A percentile compares a stretch with the other conserved stretches of the same genome.
Conservation (phyloP, 2,329 filamentous ascomycete genomes). For the Colletotrichum caudatum region DNA sequence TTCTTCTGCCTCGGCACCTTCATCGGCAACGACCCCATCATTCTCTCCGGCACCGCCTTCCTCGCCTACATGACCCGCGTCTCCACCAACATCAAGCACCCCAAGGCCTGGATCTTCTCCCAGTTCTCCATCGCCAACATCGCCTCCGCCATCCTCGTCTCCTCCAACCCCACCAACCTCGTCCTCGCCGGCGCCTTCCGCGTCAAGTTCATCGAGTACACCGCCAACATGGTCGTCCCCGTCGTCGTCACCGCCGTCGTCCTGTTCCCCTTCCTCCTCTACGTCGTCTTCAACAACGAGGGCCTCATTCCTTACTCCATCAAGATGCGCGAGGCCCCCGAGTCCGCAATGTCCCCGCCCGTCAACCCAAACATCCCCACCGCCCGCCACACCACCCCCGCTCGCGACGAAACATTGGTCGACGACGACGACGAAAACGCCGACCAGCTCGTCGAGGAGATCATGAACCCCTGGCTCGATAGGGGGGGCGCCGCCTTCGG, state of each 20-base stretch:
- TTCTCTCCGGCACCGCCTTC: slow-evolving; percentile 79
- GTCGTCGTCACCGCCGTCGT: slow-evolving; percentile 75
- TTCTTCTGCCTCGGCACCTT: slow-evolving; percentile 76
- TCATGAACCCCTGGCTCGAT: slow-evolving; percentile 81
- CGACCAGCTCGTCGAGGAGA: slow-evolving; percentile 73
- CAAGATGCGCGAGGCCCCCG: slow-evolving; percentile 74
- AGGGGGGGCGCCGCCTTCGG: slow-evolving; percentile 74
- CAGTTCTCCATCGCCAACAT: slow-evolving; percentile 82
- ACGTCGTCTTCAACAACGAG: slow-evolving; percentile 75
- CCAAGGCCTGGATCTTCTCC: slow-evolving; percentile 78
- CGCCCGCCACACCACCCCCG: slow-evolving; percentile 63
- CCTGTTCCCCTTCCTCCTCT: slow-evolving; percentile 77
- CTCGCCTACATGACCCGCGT: slow-evolving; percentile 82
- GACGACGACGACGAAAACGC: slow-evolving; percentile 44
- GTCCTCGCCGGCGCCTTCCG: slow-evolving; percentile 79
- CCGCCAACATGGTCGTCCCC: slow-evolving; percentile 82
- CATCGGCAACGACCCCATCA: slow-evolving; percentile 82
- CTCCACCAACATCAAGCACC: slow-evolving; percentile 76
- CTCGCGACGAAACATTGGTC: slow-evolving; percentile 45
- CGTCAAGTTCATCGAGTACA: slow-evolving; percentile 79
- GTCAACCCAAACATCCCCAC: slow-evolving; percentile 80
- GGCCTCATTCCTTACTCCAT: slow-evolving; percentile 74
- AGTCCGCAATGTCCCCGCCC: slow-evolving; percentile 67
- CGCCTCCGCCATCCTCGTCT: slow-evolving; percentile 80
- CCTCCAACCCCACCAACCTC: slow-evolving; percentile 82